These are phyloP conservation scores for Torulaspora maleeae DNA, from an alignment of 805 yeast species.

Conservation along the genomic window DNA sequence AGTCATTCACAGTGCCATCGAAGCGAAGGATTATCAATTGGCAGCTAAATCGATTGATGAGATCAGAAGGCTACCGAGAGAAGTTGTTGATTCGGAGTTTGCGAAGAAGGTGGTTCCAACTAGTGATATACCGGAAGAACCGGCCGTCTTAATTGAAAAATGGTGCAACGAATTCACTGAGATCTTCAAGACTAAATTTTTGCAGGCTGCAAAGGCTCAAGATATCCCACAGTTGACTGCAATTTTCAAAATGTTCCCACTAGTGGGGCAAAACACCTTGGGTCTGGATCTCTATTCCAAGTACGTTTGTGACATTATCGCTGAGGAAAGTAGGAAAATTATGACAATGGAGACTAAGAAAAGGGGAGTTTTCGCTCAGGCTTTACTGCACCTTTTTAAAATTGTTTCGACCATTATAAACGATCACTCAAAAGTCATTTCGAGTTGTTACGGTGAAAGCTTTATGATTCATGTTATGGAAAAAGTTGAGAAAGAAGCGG, in stretches of 20 bases:
- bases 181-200: slow-evolving; percentile 59
- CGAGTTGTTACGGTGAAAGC: slow-evolving; percentile 58
- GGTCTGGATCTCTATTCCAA: slow-evolving; percentile 81
- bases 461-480: slow-evolving; percentile 65
- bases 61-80: slow-evolving; percentile 51
- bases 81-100: slow-evolving; percentile 56
- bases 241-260: slow-evolving; percentile 82
- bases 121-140: slow-evolving; percentile 76
- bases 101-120: slow-evolving; percentile 83
- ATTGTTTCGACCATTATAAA: slow-evolving; percentile 77
- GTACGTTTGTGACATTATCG: slow-evolving; percentile 80
- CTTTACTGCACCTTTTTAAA: slow-evolving; percentile 68
- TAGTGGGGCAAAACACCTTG: slow-evolving; percentile 62
- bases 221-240: slow-evolving; percentile 69
- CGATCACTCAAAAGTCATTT: slow-evolving; percentile 80
- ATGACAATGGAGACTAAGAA: slow-evolving; percentile 48
- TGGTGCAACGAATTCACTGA: slow-evolving; percentile 58
- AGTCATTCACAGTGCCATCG: slow-evolving; percentile 64
- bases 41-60: slow-evolving; percentile 66
- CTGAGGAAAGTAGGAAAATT: slow-evolving; percentile 68
- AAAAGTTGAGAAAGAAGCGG: slow-evolving; percentile 80
- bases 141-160: slow-evolving; percentile 48
- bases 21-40: slow-evolving; percentile 55
- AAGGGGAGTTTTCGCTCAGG: slow-evolving; percentile 44
- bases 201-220: slow-evolving; percentile 58